These are phyloP conservation scores for Leptomonas pyrrhocoris DNA, from an alignment of 208 protist genomes.

Conservation along the genomic window DNA sequence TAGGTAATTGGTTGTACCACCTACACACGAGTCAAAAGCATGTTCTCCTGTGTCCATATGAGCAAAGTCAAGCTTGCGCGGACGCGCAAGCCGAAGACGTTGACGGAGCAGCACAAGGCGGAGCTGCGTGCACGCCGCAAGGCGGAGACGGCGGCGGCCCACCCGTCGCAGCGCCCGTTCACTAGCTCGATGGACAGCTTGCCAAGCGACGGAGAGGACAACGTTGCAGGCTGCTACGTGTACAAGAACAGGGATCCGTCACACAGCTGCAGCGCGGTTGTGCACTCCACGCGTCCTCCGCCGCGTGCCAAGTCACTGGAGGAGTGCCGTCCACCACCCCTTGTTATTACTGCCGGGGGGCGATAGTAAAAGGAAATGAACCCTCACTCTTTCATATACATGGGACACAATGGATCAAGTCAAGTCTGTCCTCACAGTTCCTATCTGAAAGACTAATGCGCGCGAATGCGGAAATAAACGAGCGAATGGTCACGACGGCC, in stretches of 20 bases:
- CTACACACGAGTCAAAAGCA: conserved; percentile 11
- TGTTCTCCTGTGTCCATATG: conserved; percentile 10
- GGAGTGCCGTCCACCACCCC: conserved; percentile 35
- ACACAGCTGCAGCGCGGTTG: conserved; percentile 3
- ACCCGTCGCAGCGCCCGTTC: conserved; percentile 1
- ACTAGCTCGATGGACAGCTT: conserved; percentile 6
- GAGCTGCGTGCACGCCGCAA: conserved; percentile 33
- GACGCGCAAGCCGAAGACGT: conserved; percentile 9
- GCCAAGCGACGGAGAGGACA: conserved; percentile 7
- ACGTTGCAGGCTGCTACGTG: conserved; percentile 32
- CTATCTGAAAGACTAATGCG: too few species aligned
- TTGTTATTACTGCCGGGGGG: conserved; percentile 14
- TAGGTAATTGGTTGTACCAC: not conserved
- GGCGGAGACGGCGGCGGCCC: conserved; percentile 9
- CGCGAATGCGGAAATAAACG: too few species aligned
- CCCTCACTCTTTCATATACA: too few species aligned
- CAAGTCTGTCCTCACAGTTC: too few species aligned
- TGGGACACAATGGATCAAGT: too few species aligned
- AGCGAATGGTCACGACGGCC: too few species aligned
- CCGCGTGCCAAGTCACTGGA: conserved; percentile 39
- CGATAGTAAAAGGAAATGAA: too few species aligned
- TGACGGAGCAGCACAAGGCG: conserved; percentile 34
- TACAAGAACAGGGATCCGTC: conserved; percentile 26
- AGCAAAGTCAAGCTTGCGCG: conserved; percentile 33
- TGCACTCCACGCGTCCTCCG: conserved; percentile 30